These are phyloP conservation scores for Graphilbum sp. DNA, from an alignment of 2,329 filamentous ascomycete species.

Conservation along the genomic window DNA sequence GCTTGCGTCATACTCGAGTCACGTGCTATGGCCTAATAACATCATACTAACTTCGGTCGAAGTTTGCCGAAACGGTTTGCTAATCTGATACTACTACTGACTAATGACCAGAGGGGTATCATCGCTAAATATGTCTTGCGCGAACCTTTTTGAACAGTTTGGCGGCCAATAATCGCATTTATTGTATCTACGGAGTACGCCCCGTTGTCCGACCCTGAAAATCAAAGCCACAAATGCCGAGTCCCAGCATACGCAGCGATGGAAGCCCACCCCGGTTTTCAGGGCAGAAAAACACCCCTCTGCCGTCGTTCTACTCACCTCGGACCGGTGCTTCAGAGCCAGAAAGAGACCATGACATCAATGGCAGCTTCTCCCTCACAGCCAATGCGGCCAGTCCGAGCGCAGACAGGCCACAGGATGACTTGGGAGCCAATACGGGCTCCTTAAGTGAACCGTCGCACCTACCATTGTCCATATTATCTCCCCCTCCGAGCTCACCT, in stretches of 20 bases:
- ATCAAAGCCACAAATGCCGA: neutral
- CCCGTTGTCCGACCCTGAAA: too few species aligned
- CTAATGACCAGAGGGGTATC: too few species aligned
- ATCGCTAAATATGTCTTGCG: too few species aligned
- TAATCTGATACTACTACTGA: too few species aligned
- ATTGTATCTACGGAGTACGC: too few species aligned
- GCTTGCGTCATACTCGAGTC: too few species aligned
- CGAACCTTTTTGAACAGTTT: too few species aligned
- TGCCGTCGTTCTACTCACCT: slow-evolving; percentile 9
- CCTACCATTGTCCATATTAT: neutral
- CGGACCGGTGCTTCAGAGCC: slow-evolving; percentile 6
- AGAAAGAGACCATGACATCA: slow-evolving; percentile 8
- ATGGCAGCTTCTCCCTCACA: slow-evolving; percentile 2
- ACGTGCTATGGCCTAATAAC: too few species aligned
- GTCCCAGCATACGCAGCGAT: neutral
- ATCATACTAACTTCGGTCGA: too few species aligned
- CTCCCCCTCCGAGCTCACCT: neutral
- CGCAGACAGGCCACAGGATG: neutral
- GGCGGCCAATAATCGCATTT: too few species aligned
- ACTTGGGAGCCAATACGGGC: too few species aligned
- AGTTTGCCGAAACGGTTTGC: too few species aligned
- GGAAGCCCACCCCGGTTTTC: neutral
- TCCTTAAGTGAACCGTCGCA: neutral
- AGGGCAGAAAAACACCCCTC: neutral
- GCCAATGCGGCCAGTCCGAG: neutral